Percentiles rank a stretch among this genome's conserved stretches.
These are phyloP conservation scores for Cystobasidium slooffiae DNA, from an alignment of 1,284 basidiomycete species.

Conservation along the genomic window DNA sequence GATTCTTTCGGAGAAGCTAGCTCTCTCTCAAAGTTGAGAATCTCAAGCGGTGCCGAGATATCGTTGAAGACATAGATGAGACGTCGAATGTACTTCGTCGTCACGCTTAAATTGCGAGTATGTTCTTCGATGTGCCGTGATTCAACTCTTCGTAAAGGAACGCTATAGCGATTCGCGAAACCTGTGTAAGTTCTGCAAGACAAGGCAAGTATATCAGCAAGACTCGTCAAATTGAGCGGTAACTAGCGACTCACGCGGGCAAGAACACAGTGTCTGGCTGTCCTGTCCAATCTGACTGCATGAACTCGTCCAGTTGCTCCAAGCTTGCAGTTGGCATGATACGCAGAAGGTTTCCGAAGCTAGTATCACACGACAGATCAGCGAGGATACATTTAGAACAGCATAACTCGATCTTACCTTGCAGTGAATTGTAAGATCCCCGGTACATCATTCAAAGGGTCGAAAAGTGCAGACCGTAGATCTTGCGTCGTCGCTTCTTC, in stretches of 20 bases:
- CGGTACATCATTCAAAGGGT: neutral
- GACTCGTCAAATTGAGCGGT: neutral
- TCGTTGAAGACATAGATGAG: slow-evolving; percentile 1
- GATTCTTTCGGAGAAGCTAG: neutral
- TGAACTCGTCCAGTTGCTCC: neutral
- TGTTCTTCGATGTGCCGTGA: slow-evolving; percentile 5
- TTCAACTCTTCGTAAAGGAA: neutral
- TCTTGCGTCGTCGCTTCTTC: neutral
- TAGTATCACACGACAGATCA: neutral
- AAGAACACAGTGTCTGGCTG: neutral
- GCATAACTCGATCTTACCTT: neutral
- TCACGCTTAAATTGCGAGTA: neutral
- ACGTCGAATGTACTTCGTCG: neutral
- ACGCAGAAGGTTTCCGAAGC: slow-evolving; percentile 3
- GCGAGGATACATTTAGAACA: neutral
- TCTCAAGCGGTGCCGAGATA: neutral
- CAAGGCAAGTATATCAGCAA: neutral
- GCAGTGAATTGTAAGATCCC: neutral
- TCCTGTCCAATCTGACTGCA: neutral
- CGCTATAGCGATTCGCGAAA: neutral
- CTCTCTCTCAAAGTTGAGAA: neutral
- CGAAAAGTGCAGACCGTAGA: neutral
- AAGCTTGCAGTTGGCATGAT: neutral
- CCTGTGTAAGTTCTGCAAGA: neutral
- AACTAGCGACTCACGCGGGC: neutral